Conservation (phyloP, 805 yeast species). For the Barnettozyma populi region DNA sequence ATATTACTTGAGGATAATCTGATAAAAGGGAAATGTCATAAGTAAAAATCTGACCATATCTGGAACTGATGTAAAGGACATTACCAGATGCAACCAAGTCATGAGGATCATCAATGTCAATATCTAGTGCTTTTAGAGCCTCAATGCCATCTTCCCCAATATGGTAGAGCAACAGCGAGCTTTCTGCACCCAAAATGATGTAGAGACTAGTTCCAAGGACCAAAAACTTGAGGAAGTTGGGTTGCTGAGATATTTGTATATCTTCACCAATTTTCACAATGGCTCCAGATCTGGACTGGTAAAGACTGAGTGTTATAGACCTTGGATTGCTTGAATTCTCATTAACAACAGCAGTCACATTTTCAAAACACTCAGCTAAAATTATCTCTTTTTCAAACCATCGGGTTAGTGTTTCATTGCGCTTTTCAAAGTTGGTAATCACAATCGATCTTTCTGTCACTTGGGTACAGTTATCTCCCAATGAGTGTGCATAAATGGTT, state of each 20-base stretch:
- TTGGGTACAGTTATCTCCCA: constrained; percentile 20
- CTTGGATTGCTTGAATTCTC: constrained; percentile 3
- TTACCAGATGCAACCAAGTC: constrained; percentile 16
- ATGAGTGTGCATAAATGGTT: constrained; percentile 15
- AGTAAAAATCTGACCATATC: constrained; percentile 15
- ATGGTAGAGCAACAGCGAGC: constrained; percentile 3
- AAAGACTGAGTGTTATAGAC: background rate
- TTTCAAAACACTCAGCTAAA: constrained; percentile 18
- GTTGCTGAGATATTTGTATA: background rate
- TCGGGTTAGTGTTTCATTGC: constrained; percentile 3
- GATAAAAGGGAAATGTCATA: constrained; percentile 3
- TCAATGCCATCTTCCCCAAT: background rate
- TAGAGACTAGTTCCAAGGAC: constrained; percentile 4
- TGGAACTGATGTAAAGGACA: constrained; percentile 17
- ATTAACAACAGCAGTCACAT: constrained; percentile 8
- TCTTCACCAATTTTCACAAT: constrained; percentile 7
- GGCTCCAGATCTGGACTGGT: background rate
- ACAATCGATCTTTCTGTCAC: constrained; percentile 20
- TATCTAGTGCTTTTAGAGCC: background rate
- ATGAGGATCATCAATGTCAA: constrained; percentile 15
- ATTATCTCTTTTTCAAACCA: constrained; percentile 10
- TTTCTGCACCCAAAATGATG: constrained; percentile 9
- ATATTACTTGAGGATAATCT: background rate
- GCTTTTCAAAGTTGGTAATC: constrained; percentile 15
- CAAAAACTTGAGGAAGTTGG: constrained; percentile 19